Percentiles rank a stretch among this genome's conserved stretches.
Conservation (phyloP, 768 basidiomycete genomes). For the Rhodotorula graminis region DNA sequence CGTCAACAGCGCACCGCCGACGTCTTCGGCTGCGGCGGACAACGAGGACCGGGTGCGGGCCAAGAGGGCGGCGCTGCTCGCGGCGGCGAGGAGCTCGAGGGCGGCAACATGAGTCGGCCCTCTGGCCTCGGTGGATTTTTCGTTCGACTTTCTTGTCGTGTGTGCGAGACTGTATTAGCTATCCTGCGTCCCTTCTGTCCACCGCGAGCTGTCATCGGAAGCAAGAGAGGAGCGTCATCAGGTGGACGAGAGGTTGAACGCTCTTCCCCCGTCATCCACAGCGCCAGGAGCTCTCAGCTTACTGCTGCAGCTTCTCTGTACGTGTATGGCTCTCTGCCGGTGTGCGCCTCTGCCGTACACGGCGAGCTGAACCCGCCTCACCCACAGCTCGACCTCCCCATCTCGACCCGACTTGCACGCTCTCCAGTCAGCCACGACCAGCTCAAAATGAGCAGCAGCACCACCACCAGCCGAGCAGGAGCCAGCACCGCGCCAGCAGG, state of each 20-base stretch:
- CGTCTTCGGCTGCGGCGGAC: no score
- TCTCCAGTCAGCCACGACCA: neutral
- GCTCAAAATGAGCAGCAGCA: neutral
- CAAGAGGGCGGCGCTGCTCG: neutral
- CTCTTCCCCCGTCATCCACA: no score
- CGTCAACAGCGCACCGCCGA: neutral
- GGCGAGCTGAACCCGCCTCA: neutral
- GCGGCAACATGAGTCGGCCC: neutral
- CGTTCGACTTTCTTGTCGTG: neutral
- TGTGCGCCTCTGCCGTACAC: no score
- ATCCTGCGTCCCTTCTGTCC: neutral
- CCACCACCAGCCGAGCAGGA: neutral
- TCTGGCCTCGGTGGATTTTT: no score
- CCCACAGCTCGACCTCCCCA: neutral
- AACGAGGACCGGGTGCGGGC: neutral
- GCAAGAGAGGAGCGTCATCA: no score
- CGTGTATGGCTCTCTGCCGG: no score
- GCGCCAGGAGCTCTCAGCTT: no score
- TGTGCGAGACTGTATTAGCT: neutral
- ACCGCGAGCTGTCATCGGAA: no score
- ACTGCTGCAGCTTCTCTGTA: no score
- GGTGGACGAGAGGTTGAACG: no score
- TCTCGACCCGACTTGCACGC: no score
- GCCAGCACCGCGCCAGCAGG: neutral
- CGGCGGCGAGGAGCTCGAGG: neutral